Base-by-base conservation (phyloP, 2,329 filamentous ascomycete genomes). In the Microcyclosporella mali region DNA sequence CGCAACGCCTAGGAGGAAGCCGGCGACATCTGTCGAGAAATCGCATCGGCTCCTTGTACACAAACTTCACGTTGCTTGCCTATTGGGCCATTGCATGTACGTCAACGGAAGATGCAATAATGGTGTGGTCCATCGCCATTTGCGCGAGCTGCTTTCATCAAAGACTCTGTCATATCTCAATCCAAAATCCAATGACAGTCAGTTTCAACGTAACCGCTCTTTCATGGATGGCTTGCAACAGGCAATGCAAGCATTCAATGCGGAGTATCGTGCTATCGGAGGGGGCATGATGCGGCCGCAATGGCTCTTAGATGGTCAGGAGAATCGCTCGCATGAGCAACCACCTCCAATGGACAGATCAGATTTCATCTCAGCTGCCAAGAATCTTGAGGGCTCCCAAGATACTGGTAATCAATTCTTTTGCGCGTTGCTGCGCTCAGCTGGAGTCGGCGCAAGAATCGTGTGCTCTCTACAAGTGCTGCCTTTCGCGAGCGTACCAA, bases 341-440 rank as follows among this genome's bases (percentile, higher is more conserved):
- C 49, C 45, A 27, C 38, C 33, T 15, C 45, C 53, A 10, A 43
- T 50, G 27, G 54, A 61, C 41, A 43, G 34, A 12, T 66, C 84
- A 0, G 87, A 94, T 51, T 97, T 97, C 56, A 72, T 75, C 3
- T 71, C 73, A 29, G 82, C 85, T 21, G 87, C 89, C 0, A 74
- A 70, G 46, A 77, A 68, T 4, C 65, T 94, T 14, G 71, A 81
- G 51, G 94, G 90, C 0, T 97, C 90, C 7, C 79, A 89, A 51
- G 92, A 98, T 62, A 74, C 94, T 8, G 92, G 89, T 1, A 85
- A 88, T 1, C 89, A 97, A 61, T 65, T 98, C 0, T 95, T 94
- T 57, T 97, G 92, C 62, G 85, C 89, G 2, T 66, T 97, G 25
- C 72, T 98, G 3, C 81, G 92, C 14, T 78, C 81, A n/a, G 79